These are phyloP conservation scores for Claviceps sorghi DNA, from an alignment of 2,329 filamentous ascomycete species.

Conservation along the genomic window DNA sequence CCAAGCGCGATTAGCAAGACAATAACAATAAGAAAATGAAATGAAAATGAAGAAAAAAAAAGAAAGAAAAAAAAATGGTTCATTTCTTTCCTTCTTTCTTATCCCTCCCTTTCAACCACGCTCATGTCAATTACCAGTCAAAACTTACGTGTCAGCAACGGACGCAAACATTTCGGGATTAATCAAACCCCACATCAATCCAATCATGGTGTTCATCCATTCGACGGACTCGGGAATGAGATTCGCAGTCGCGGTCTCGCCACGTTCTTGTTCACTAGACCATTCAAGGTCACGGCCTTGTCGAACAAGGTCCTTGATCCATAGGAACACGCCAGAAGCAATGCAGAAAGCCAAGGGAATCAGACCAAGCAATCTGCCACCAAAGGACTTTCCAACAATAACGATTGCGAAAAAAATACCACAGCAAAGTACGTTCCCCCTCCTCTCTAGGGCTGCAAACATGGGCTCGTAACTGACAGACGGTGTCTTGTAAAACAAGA, in stretches of 20 bases:
- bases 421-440: constrained; percentile 54
- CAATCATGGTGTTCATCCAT: constrained; percentile 87
- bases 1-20: background rate
- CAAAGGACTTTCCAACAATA: constrained; percentile 64
- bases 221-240: constrained; percentile 85
- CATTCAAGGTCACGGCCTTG: constrained; percentile 77
- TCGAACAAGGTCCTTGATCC: constrained; percentile 74
- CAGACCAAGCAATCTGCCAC: constrained; percentile 61
- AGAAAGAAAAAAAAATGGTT: too few species aligned
- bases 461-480: constrained; percentile 82
- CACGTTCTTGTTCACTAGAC: constrained; percentile 72
- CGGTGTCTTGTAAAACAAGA: constrained; percentile 89
- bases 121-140: background rate
- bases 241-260: constrained; percentile 74
- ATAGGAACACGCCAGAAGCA: constrained; percentile 67
- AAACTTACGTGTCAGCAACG: constrained; percentile 61
- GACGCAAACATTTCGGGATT: constrained; percentile 92
- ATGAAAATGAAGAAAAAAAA: too few species aligned
- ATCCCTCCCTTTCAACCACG: too few species aligned
- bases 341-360: constrained; percentile 60
- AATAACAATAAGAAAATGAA: too few species aligned
- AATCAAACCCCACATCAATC: constrained; percentile 76
- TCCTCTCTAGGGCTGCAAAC: constrained; percentile 60
- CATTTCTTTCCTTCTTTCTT: background rate
- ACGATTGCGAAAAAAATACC: constrained; percentile 61